These are phyloP conservation scores for Nigrospora osmanthi DNA, from an alignment of 2,329 filamentous ascomycete species.

Conservation along the genomic window DNA sequence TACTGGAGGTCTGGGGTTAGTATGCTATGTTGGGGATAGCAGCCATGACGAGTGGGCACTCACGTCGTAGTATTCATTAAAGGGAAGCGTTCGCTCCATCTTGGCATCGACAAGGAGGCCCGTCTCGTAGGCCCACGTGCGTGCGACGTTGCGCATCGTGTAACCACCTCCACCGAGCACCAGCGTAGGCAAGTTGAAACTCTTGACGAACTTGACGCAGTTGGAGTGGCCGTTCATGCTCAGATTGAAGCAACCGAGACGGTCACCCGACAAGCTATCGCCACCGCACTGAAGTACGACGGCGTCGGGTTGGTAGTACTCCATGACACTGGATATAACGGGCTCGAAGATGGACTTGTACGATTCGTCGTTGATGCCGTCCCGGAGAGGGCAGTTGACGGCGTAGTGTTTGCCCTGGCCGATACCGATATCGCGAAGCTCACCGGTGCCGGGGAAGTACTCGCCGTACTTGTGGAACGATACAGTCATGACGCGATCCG, in stretches of 20 bases:
- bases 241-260: conserved; percentile 92
- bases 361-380: conserved; percentile 82
- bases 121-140: conserved; percentile 96
- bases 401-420: conserved; percentile 85
- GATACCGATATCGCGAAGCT: conserved; percentile 77
- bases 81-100: conserved; percentile 77
- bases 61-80: conserved; percentile 90
- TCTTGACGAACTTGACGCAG: conserved; percentile 88
- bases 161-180: conserved; percentile 94
- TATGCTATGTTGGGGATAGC: not conserved
- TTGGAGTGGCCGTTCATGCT: conserved; percentile 95
- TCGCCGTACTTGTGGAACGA: conserved; percentile 96
- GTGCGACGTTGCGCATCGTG: conserved; percentile 92
- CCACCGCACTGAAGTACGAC: conserved; percentile 95
- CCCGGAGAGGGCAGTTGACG: conserved; percentile 84
- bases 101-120: conserved; percentile 78
- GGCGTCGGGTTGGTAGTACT: conserved; percentile 80
- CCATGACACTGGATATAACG: conserved; percentile 80
- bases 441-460: conserved; percentile 90
- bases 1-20: conserved; percentile 45
- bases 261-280: conserved; percentile 88
- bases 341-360: conserved; percentile 89
- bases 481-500: conserved; percentile 85
- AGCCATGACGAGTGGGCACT: conserved; percentile 33
- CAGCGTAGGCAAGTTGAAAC: conserved; percentile 76